Conservation (phyloP, 2,329 filamentous ascomycete genomes). For the Penicillium sp. region DNA sequence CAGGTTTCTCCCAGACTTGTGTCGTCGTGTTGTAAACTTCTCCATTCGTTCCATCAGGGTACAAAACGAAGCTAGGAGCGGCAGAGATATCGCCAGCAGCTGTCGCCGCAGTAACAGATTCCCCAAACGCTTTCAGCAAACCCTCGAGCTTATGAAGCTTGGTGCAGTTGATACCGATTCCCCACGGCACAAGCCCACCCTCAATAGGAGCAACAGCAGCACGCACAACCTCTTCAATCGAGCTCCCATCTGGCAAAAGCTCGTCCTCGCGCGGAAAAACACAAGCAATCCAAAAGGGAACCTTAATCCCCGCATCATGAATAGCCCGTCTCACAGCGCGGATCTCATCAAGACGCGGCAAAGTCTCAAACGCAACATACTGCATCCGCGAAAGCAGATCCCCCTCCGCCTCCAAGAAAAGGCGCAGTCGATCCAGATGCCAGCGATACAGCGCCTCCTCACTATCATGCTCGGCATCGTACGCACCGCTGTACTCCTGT, state of each 20-base stretch:
- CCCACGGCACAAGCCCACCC: conserved; percentile 52
- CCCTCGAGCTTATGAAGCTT: conserved; percentile 36
- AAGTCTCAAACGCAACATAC: conserved; percentile 66
- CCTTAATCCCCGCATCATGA: conserved; percentile 22
- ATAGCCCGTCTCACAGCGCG: conserved; percentile 50
- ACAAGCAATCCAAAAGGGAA: conserved; percentile 63
- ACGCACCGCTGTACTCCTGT: conserved; percentile 65
- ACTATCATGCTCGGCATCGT: conserved; percentile 54
- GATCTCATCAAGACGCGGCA: conserved; percentile 65
- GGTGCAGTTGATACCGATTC: conserved; percentile 68
- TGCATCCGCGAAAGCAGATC: conserved; percentile 47
- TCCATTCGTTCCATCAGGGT: conserved; percentile 69
- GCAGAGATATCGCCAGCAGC: conserved; percentile 6
- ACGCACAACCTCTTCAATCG: conserved; percentile 45
- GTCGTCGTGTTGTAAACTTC: conserved; percentile 67
- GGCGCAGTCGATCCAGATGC: conserved; percentile 57
- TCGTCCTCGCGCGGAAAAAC: conserved; percentile 60
- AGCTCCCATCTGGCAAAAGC: conserved; percentile 59
- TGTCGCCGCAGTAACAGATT: conserved; percentile 8
- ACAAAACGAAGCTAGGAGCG: conserved; percentile 60
- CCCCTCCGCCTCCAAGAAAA: conserved; percentile 50
- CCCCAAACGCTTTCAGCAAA: conserved; percentile 26
- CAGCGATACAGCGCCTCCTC: conserved; percentile 53
- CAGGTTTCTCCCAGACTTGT: conserved; percentile 56
- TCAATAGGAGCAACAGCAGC: conserved; percentile 36